Percentiles rank a stretch among this genome's conserved stretches.
Evolutionary conservation across 345 rosid genomes (phyloP).

Genomic region (Ailanthus altissimus): DNA sequence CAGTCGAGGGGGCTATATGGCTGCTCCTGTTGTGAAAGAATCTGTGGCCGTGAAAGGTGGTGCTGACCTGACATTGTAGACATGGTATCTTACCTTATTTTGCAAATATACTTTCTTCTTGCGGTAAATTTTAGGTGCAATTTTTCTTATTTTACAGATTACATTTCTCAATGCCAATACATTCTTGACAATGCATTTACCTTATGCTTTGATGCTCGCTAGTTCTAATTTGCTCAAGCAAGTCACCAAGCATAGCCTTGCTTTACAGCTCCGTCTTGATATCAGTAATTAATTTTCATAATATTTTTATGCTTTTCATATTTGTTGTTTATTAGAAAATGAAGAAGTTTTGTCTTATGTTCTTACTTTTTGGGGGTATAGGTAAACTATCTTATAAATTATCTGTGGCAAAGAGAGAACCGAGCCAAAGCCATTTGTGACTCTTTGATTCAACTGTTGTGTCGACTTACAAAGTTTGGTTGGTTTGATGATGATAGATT

Average conservation of each 20-base stretch:
- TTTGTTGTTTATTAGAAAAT: not conserved
- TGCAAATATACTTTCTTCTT: too few relatives aligned
- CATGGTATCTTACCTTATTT: too few relatives aligned
- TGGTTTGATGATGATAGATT: conserved; percentile 99
- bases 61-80: too few relatives aligned
- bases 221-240: conserved; percentile 95
- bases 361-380: conserved; percentile 18
- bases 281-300: conserved; percentile 51
- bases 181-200: conserved; percentile 96
- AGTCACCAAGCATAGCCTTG: conserved; percentile 92
- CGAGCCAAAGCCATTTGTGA: conserved; percentile 83
- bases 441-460: conserved; percentile 88
- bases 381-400: conserved; percentile 82
- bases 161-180: conserved; percentile 94
- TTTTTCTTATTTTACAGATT: too few relatives aligned
- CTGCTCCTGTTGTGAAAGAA: too few relatives aligned
- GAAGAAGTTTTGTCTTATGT: not conserved
- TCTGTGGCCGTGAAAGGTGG: too few relatives aligned
- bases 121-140: too few relatives aligned
- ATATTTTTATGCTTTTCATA: conserved; percentile 17
- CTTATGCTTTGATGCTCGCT: conserved; percentile 98
- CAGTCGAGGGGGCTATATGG: too few relatives aligned
- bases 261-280: conserved; percentile 88
- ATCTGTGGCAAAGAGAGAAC: conserved; percentile 94
- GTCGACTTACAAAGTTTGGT: conserved; percentile 94